A percentile compares a stretch with the other conserved stretches of the same genome.
These are phyloP conservation scores for Physcomitrellopsis africana DNA, from an alignment of 225 moss, liverwort and hornwort species.

Conservation along the genomic window DNA sequence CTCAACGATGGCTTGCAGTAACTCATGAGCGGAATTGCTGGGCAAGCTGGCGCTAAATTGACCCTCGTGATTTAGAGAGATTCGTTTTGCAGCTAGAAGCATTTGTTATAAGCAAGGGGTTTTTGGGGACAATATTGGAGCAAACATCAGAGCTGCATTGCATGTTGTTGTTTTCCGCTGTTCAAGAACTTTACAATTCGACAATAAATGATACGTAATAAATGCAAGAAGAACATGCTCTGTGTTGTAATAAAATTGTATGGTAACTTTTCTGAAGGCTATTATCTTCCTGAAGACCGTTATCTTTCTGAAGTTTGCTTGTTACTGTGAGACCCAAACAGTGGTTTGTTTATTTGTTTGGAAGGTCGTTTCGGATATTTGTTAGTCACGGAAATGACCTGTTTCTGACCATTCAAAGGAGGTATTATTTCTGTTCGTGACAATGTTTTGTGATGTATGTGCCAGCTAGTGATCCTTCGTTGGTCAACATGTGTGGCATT, in stretches of 20 bases:
- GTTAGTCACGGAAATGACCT: background rate
- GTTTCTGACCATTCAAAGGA: background rate
- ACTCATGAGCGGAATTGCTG: no score
- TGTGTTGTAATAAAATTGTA: background rate
- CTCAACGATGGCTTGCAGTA: no score
- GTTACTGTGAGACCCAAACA: background rate
- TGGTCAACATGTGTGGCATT: constrained; percentile 83
- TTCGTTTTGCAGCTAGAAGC: no score
- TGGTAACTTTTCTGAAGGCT: background rate
- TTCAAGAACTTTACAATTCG: background rate
- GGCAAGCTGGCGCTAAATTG: no score
- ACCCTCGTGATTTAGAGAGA: no score
- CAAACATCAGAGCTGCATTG: constrained; percentile 8
- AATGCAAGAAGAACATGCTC: background rate
- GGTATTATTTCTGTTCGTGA: background rate
- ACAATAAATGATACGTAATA: background rate
- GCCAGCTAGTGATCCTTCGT: constrained; percentile 15
- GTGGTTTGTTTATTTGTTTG: background rate
- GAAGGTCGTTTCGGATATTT: background rate
- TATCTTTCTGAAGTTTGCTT: background rate
- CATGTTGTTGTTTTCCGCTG: background rate
- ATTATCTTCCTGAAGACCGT: no score
- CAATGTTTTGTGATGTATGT: constrained; percentile 11
- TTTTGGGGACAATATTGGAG: background rate
- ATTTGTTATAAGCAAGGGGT: no score